A percentile compares a stretch with the other conserved stretches of the same genome.
These are phyloP conservation scores for Boletellus sp. DNA, from an alignment of 768 basidiomycete genomes.

Conservation along the genomic window DNA sequence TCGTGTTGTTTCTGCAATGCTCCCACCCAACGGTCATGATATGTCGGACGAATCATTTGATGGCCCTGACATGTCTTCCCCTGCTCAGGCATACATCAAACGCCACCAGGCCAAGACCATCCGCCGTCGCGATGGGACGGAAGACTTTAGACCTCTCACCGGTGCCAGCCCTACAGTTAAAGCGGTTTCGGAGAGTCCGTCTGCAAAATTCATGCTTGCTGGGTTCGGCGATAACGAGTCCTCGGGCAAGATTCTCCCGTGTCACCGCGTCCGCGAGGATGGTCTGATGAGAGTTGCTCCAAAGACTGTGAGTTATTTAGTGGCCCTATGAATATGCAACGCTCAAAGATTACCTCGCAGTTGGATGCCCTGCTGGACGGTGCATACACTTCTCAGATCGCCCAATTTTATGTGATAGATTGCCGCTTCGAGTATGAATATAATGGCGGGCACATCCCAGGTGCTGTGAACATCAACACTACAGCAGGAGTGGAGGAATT, in stretches of 20 bases:
- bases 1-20: conserved; percentile 74
- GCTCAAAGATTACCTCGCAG: conserved; percentile 37
- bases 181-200: conserved; percentile 53
- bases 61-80: conserved; percentile 68
- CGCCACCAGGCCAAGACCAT: conserved; percentile 77
- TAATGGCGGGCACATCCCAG: conserved; percentile 86
- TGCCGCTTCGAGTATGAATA: conserved; percentile 98
- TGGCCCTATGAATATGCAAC: background rate
- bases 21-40: conserved; percentile 41
- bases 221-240: conserved; percentile 94
- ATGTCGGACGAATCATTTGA: conserved; percentile 52
- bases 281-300: conserved; percentile 87
- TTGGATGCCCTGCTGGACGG: conserved; percentile 78
- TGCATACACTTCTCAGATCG: conserved; percentile 58
- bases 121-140: conserved; percentile 75
- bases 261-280: conserved; percentile 90
- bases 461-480: conserved; percentile 89
- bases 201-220: conserved; percentile 49
- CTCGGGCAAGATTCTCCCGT: conserved; percentile 89
- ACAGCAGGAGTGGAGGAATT: conserved; percentile 75
- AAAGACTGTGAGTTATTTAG: conserved; percentile 60
- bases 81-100: conserved; percentile 76
- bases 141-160: conserved; percentile 74
- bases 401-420: conserved; percentile 80
- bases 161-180: conserved; percentile 53